A percentile compares a stretch with the other conserved stretches of the same genome.
phyloP scores from a whole-genome alignment of 495 filamentous ascomycete genomes.

The Trichoderma orchidacearum region DNA sequence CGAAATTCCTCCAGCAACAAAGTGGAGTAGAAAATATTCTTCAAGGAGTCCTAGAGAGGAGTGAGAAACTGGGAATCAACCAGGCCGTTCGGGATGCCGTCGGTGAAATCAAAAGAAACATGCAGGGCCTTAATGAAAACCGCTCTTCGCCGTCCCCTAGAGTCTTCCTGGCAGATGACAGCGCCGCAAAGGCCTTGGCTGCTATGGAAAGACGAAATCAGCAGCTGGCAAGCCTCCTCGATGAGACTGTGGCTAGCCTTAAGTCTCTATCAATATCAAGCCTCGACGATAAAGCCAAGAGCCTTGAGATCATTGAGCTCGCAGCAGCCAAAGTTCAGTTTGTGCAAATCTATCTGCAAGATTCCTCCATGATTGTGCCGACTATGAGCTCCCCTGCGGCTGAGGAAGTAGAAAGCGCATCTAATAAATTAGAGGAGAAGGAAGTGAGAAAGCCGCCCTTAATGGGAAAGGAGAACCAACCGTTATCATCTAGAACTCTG shows the following conservation, averaged over 20 bases:
- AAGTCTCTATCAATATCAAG: conserved; percentile 30
- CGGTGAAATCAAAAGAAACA: conserved; percentile 52
- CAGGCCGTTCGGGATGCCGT: conserved; percentile 84
- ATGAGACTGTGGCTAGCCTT: conserved; percentile 55
- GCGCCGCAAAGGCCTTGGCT: conserved; percentile 17
- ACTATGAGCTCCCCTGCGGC: conserved; percentile 22
- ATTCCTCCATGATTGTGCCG: conserved; percentile 30
- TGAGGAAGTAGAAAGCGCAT: conserved; percentile 19
- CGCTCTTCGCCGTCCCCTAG: conserved; percentile 15
- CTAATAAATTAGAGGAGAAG: neutral
- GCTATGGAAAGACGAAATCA: conserved; percentile 57
- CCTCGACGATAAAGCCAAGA: conserved; percentile 19
- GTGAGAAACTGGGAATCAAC: conserved; percentile 79
- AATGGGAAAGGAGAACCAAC: neutral
- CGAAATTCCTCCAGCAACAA: conserved; percentile 46
- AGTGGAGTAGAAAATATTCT: conserved; percentile 62
- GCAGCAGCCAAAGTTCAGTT: conserved; percentile 63
- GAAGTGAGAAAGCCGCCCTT: neutral
- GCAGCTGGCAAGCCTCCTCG: conserved; percentile 58
- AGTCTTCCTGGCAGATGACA: conserved; percentile 14
- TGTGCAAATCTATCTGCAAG: conserved; percentile 64
- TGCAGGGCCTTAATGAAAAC: conserved; percentile 28
- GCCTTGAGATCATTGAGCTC: conserved; percentile 40
- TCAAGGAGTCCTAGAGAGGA: conserved; percentile 66
- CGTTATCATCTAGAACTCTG: neutral